Evolutionary conservation across 768 basidiomycete species (phyloP).

Genomic region (Boletus vinaceobasis): DNA sequence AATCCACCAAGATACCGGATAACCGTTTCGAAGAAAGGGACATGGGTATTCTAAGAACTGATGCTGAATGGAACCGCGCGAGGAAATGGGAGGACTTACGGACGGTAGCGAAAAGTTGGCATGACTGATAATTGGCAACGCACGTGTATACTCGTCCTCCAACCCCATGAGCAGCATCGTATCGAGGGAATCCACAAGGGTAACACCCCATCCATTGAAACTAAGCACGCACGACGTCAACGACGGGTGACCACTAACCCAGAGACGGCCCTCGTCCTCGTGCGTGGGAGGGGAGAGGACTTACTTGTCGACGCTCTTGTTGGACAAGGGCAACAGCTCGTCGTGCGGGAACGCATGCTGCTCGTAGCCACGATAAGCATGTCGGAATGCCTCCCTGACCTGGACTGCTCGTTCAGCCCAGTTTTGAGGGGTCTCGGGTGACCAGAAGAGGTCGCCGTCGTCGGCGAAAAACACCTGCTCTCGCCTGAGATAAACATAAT

Average conservation of each 20-base stretch:
- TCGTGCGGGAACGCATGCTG: constrained; percentile 59
- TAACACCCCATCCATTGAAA: constrained; percentile 79
- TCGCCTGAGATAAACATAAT: constrained; percentile 12
- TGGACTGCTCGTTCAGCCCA: constrained; percentile 54
- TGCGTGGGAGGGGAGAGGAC: constrained; percentile 9
- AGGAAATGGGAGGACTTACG: constrained; percentile 27
- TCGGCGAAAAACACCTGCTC: background rate
- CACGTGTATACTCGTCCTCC: constrained; percentile 63
- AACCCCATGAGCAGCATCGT: constrained; percentile 82
- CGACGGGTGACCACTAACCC: background rate
- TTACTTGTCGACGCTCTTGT: constrained; percentile 48
- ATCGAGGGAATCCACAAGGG: constrained; percentile 78
- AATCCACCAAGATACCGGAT: constrained; percentile 90
- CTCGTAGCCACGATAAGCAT: constrained; percentile 68
- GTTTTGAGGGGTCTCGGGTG: constrained; percentile 19
- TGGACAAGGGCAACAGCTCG: constrained; percentile 55
- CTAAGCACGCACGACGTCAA: constrained; percentile 32
- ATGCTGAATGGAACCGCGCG: background rate
- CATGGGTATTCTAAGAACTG: constrained; percentile 26
- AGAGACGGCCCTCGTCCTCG: background rate
- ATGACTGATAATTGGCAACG: constrained; percentile 48
- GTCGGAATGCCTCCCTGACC: constrained; percentile 59
- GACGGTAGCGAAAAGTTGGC: constrained; percentile 46
- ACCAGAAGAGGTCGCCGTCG: background rate
- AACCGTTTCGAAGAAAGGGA: constrained; percentile 76